These are phyloP conservation scores for Beta corolliflora DNA, from an alignment of 179 eudicot genomes.

Conservation along the genomic window DNA sequence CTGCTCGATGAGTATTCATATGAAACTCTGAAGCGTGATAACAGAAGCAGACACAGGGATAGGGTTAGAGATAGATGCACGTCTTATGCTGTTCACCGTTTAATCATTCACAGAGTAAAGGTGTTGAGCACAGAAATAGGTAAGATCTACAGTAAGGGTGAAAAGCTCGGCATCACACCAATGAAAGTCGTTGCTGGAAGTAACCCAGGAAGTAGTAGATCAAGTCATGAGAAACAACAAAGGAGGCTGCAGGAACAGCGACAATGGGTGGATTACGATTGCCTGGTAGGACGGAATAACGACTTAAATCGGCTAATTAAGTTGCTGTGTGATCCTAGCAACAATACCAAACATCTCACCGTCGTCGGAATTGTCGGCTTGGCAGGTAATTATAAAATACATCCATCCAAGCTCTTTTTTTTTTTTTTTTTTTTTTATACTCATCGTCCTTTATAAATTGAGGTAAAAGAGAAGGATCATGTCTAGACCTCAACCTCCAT, in stretches of 20 bases:
- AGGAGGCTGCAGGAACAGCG: conserved; percentile 8
- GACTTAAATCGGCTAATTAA: conserved; percentile 14
- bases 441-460: too few species aligned
- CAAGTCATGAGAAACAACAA: neutral
- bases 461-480: too few species aligned
- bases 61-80: too few species aligned
- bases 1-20: neutral
- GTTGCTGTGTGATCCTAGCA: conserved; percentile 10
- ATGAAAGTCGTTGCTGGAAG: conserved; percentile 1
- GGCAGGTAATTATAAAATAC: conserved; percentile 19
- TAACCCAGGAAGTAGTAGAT: neutral
- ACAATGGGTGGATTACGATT: conserved; percentile 9
- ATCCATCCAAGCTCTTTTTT: neutral
- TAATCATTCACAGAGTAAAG: neutral
- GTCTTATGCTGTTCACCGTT: too few species aligned
- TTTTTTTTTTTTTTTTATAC: neutral
- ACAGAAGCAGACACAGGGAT: too few species aligned
- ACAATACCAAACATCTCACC: neutral
- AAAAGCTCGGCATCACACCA: conserved; percentile 17
- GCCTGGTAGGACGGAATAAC: conserved; percentile 24
- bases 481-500: too few species aligned
- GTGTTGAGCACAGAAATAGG: neutral
- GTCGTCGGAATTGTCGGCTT: conserved; percentile 35
- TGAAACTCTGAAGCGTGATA: too few species aligned
- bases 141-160: conserved; percentile 21